A percentile compares a stretch with the other conserved stretches of the same genome.
These are phyloP conservation scores for Phoma sp. DNA, from an alignment of 2,329 filamentous ascomycete species.

Conservation along the genomic window DNA sequence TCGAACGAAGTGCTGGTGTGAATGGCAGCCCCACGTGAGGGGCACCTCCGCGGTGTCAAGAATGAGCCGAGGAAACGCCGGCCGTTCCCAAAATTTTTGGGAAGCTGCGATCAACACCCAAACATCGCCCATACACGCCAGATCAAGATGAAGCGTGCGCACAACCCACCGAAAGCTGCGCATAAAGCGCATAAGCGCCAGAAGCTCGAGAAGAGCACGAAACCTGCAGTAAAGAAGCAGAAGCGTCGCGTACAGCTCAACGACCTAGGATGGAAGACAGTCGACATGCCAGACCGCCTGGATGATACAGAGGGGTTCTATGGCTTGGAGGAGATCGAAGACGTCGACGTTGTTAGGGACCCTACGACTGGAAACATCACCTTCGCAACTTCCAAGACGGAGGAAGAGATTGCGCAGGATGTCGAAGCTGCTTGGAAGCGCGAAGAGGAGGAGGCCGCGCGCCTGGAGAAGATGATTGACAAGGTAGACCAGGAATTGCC, in stretches of 20 bases:
- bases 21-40: constrained; percentile 29
- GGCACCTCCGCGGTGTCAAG: constrained; percentile 20
- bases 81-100: constrained; percentile 29
- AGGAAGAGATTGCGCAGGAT: constrained; percentile 32
- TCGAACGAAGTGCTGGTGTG: constrained; percentile 2
- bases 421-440: constrained; percentile 29
- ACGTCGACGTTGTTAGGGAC: constrained; percentile 78
- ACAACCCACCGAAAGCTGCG: constrained; percentile 46
- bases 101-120: neutral
- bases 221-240: constrained; percentile 24
- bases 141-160: constrained; percentile 44
- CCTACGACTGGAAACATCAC: constrained; percentile 56
- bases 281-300: constrained; percentile 74
- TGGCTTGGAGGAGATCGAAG: constrained; percentile 88
- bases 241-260: constrained; percentile 52
- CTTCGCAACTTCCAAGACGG: constrained; percentile 45
- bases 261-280: constrained; percentile 66
- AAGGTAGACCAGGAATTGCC: constrained; percentile 20
- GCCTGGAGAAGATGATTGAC: constrained; percentile 30
- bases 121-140: constrained; percentile 2
- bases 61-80: constrained; percentile 35
- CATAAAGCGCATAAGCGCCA: constrained; percentile 52
- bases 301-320: constrained; percentile 94
- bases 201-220: constrained; percentile 42
- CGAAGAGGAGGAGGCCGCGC: constrained; percentile 28